Conservation (phyloP, 768 basidiomycete species). For the Cytidiella melzeri region DNA sequence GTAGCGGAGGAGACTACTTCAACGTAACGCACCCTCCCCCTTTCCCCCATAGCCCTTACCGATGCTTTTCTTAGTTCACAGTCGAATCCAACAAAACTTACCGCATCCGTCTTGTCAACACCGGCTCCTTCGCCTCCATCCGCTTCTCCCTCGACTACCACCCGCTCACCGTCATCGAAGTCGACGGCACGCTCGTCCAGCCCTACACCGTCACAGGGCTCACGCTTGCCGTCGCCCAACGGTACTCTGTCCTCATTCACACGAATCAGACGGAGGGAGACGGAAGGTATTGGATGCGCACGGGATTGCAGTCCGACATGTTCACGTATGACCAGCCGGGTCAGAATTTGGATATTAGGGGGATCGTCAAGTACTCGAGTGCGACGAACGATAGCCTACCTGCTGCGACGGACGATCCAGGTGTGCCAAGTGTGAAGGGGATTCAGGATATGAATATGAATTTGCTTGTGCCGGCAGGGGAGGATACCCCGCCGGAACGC, state of each 20-base stretch:
- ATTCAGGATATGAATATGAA: conserved; percentile 11
- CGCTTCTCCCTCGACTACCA: conserved; percentile 42
- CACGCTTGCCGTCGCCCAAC: conserved; percentile 40
- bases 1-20: conserved; percentile 26
- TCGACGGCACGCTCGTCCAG: conserved; percentile 38
- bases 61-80: no score
- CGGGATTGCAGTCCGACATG: conserved; percentile 30
- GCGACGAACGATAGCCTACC: conserved; percentile 1
- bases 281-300: conserved; percentile 36
- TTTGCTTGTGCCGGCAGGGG: conserved; percentile 9
- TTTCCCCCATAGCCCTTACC: conserved; percentile 17
- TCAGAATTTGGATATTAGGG: conserved; percentile 1
- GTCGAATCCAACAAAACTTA: conserved; percentile 33
- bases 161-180: conserved; percentile 40
- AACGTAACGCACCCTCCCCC: conserved; percentile 18
- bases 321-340: conserved; percentile 23
- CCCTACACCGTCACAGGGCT: conserved; percentile 35
- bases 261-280: conserved; percentile 34
- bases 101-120: conserved; percentile 43
- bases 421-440: conserved; percentile 1
- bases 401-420: conserved; percentile 8
- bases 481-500: neutral
- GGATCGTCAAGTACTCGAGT: neutral
- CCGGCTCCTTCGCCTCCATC: conserved; percentile 41
- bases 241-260: conserved; percentile 41